A percentile compares a stretch with the other conserved stretches of the same genome.
Conservation (phyloP, 1,284 basidiomycete species). For the Somion occarium region DNA sequence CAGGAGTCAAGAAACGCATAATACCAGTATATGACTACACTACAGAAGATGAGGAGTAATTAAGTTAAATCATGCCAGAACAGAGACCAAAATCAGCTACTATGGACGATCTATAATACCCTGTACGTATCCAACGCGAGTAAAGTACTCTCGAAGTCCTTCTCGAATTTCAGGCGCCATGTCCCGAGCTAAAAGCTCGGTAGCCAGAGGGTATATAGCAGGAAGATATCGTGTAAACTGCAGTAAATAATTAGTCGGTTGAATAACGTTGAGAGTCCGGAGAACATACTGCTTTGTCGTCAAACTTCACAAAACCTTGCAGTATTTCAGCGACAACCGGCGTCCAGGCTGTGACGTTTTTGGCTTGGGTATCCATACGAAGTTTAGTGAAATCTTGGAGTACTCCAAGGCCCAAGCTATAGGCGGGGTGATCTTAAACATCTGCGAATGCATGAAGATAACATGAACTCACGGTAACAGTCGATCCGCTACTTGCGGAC, state of each 20-base stretch:
- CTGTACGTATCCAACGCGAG: constrained; percentile 70
- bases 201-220: constrained; percentile 82
- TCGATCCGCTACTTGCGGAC: constrained; percentile 82
- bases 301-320: constrained; percentile 85
- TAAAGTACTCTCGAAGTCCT: constrained; percentile 72
- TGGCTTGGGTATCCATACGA: constrained; percentile 86
- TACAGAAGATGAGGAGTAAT: background rate
- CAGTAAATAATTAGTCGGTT: constrained; percentile 2
- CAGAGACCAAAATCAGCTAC: background rate
- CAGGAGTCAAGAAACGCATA: background rate
- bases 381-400: constrained; percentile 89
- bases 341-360: constrained; percentile 97
- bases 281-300: constrained; percentile 82
- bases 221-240: constrained; percentile 84
- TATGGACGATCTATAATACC: constrained; percentile 57
- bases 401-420: constrained; percentile 86
- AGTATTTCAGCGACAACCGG: constrained; percentile 95
- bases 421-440: background rate
- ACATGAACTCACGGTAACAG: constrained; percentile 76
- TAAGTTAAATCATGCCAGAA: background rate
- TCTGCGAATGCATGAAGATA: constrained; percentile 2
- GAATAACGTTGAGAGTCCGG: constrained; percentile 2
- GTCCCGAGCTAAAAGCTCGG: constrained; percentile 78
- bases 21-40: constrained; percentile 1
- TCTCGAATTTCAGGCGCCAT: constrained; percentile 77